These are phyloP conservation scores for Sarcodon sp. DNA, from an alignment of 768 basidiomycete species.

Conservation along the genomic window DNA sequence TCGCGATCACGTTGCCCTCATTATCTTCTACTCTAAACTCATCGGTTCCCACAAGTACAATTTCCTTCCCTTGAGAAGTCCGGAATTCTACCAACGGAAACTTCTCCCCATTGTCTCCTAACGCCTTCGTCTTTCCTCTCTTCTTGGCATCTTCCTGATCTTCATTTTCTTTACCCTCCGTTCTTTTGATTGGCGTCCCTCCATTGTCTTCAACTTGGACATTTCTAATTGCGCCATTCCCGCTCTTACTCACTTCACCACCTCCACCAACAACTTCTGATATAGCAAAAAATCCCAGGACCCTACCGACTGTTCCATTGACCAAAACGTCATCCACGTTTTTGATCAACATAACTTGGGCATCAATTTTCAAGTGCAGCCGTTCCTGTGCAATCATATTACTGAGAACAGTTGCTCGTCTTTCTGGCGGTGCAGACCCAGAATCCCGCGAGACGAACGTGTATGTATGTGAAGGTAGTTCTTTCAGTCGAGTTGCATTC, in stretches of 20 bases:
- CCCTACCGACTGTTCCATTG: conserved; percentile 53
- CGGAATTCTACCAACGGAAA: conserved; percentile 36
- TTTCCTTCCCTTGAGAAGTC: conserved; percentile 28
- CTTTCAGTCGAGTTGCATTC: conserved; percentile 40
- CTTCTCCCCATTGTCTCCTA: conserved; percentile 20
- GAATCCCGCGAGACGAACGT: conserved; percentile 43
- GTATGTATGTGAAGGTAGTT: conserved; percentile 27
- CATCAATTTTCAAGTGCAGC: conserved; percentile 44
- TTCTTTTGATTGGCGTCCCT: conserved; percentile 11
- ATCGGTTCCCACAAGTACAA: conserved; percentile 34
- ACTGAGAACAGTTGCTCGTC: conserved; percentile 39
- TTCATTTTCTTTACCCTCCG: conserved; percentile 21
- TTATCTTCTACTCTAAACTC: conserved; percentile 41
- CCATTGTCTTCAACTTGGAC: conserved; percentile 19
- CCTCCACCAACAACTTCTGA: conserved; percentile 5
- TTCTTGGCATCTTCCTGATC: not conserved
- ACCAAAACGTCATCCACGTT: conserved; percentile 52
- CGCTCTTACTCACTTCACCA: conserved; percentile 17
- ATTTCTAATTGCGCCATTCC: conserved; percentile 20
- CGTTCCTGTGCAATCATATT: conserved; percentile 47
- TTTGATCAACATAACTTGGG: conserved; percentile 63
- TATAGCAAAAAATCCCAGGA: conserved; percentile 37
- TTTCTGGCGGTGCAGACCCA: conserved; percentile 24
- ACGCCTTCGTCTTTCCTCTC: conserved; percentile 16
- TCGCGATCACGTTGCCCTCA: conserved; percentile 34